Evolutionary conservation across 2,329 filamentous ascomycete genomes (phyloP).

Genomic region (Zymoseptoria brevis): DNA sequence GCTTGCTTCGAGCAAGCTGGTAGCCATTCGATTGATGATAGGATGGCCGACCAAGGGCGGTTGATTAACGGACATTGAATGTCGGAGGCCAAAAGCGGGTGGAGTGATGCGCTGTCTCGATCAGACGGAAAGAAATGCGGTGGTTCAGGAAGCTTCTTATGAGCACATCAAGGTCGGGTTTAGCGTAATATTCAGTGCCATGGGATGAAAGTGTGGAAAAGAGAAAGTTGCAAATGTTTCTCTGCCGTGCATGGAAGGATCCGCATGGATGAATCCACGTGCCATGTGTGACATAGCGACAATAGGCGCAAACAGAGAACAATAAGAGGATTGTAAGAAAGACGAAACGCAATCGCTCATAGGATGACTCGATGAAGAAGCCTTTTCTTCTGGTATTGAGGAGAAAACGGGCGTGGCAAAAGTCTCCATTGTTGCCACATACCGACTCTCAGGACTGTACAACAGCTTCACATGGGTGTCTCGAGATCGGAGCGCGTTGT

Average conservation of each 20-base stretch:
- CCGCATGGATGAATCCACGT: neutral
- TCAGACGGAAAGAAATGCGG: neutral
- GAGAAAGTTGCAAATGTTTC: neutral
- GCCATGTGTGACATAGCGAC: neutral
- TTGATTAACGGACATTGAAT: neutral
- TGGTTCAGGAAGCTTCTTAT: neutral
- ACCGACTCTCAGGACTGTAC: neutral
- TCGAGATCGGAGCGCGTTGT: neutral
- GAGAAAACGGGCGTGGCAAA: neutral
- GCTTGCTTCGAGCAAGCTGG: constrained; percentile 5
- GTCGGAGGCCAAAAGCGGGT: neutral
- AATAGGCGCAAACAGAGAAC: neutral
- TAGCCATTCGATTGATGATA: neutral
- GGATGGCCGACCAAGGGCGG: neutral
- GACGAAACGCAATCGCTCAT: neutral
- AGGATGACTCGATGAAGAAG: neutral
- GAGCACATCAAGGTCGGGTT: neutral
- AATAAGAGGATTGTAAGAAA: neutral
- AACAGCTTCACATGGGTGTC: neutral
- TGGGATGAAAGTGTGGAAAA: neutral
- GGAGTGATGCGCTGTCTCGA: neutral
- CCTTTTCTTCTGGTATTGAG: neutral
- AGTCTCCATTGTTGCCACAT: neutral
- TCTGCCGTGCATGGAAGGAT: neutral
- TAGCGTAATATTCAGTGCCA: neutral